Evolutionary conservation across 345 rosid species (phyloP).

Genomic region (Triadica sebifera): DNA sequence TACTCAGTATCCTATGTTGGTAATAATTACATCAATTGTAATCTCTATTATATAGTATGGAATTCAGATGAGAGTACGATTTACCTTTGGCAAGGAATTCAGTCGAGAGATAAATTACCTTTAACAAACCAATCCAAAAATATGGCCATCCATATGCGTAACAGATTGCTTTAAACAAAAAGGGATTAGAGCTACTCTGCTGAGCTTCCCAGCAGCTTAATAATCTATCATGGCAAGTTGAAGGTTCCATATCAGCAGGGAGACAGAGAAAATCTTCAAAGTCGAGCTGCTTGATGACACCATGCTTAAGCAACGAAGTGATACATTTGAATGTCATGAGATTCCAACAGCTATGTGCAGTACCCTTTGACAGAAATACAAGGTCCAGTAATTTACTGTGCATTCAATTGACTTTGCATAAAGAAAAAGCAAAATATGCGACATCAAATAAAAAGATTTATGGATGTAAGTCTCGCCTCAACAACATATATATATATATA

Average conservation of each 20-base stretch:
- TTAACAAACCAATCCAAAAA: slow-evolving; percentile 67
- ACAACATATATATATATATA: too few relatives aligned
- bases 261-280: slow-evolving; percentile 75
- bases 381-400: slow-evolving; percentile 4
- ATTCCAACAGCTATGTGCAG: slow-evolving; percentile 51
- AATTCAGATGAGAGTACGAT: neutral
- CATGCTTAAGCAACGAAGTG: slow-evolving; percentile 54
- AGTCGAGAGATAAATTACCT: slow-evolving; percentile 43
- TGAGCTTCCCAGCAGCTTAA: slow-evolving; percentile 62
- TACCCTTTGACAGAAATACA: slow-evolving; percentile 39
- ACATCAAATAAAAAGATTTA: neutral
- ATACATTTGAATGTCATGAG: slow-evolving; percentile 61
- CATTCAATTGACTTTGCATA: too few relatives aligned
- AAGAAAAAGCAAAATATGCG: too few relatives aligned
- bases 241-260: slow-evolving; percentile 75
- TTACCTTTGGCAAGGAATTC: neutral
- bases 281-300: slow-evolving; percentile 71
- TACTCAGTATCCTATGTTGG: neutral
- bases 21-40: neutral
- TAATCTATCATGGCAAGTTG: slow-evolving; percentile 56
- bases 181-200: slow-evolving; percentile 41
- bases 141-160: slow-evolving; percentile 83
- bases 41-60: neutral
- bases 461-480: neutral
- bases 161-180: slow-evolving; percentile 69